Evolutionary conservation across 1,139 yeast genomes (phyloP).

Genomic region (Yamadazyma triangularis): DNA sequence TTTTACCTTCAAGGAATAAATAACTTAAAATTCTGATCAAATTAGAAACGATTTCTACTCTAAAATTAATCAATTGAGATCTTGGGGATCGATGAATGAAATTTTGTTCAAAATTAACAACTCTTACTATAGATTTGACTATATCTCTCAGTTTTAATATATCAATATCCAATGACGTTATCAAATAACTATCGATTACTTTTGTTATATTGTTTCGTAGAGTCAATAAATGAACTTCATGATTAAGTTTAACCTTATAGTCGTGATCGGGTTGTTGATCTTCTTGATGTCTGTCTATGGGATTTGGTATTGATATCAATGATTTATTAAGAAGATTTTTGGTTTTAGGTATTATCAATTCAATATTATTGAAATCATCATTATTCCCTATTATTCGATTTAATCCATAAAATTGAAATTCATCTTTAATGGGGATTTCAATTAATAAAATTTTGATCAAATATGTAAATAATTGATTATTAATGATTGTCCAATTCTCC

Average conservation of each 20-base stretch:
- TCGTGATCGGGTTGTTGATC: constrained; percentile 1
- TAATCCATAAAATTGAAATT: constrained; percentile 47
- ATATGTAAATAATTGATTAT: constrained; percentile 26
- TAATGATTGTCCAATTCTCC: constrained; percentile 14
- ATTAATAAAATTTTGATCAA: constrained; percentile 35
- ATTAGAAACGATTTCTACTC: constrained; percentile 42
- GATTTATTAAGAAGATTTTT: constrained; percentile 21
- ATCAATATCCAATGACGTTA: constrained; percentile 25
- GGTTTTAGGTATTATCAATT: constrained; percentile 26
- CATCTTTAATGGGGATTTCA: constrained; percentile 37
- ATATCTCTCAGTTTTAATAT: constrained; percentile 32
- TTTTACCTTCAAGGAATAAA: constrained; percentile 27
- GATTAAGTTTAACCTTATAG: constrained; percentile 24
- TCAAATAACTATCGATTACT: constrained; percentile 40
- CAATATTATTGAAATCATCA: constrained; percentile 29
- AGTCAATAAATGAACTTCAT: constrained; percentile 40
- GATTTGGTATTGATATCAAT: constrained; percentile 28
- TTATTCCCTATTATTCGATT: constrained; percentile 53
- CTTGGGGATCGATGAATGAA: constrained; percentile 45
- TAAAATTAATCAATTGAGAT: constrained; percentile 31
- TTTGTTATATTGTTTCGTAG: constrained; percentile 38
- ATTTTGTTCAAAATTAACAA: constrained; percentile 51
- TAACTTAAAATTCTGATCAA: constrained; percentile 30
- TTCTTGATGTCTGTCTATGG: constrained; percentile 13
- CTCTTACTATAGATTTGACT: constrained; percentile 40